Evolutionary conservation across 768 basidiomycete species (phyloP).

Genomic region (Saitozyma podzolica): DNA sequence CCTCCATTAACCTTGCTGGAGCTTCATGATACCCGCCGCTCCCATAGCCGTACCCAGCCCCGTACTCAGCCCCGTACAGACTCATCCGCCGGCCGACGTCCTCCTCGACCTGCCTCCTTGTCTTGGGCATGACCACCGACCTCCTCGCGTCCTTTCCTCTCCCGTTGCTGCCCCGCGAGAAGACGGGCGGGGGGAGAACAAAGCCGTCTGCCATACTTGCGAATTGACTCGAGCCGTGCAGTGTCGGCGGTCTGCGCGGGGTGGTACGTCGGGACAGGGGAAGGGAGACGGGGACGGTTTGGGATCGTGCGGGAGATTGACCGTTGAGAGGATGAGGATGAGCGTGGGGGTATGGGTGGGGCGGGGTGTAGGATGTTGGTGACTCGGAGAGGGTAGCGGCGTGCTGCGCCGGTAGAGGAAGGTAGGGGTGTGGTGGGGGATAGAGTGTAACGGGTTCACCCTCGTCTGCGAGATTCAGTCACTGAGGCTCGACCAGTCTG

Average conservation of each 20-base stretch:
- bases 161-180: slow-evolving; percentile 11
- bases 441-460: slow-evolving; percentile 36
- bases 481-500: neutral
- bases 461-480: slow-evolving; percentile 22
- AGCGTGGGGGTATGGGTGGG: neutral
- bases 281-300: slow-evolving; percentile 1
- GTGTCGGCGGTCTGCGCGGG: neutral
- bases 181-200: slow-evolving; percentile 31
- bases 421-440: slow-evolving; percentile 23
- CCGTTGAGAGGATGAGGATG: neutral
- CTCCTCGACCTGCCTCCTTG: slow-evolving; percentile 21
- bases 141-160: slow-evolving; percentile 7
- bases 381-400: slow-evolving; percentile 20
- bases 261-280: slow-evolving; percentile 10
- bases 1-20: too few species aligned
- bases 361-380: slow-evolving; percentile 6
- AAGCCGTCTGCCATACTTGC: slow-evolving; percentile 32
- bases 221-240: too few species aligned
- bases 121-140: slow-evolving; percentile 38
- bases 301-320: too few species aligned
- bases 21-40: too few species aligned
- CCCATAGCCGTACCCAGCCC: too few species aligned
- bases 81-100: slow-evolving; percentile 21
- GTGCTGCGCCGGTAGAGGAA: slow-evolving; percentile 14
- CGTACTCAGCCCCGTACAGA: too few species aligned